These are phyloP conservation scores for Wickerhamiella bombiphila DNA, from an alignment of 805 yeast species.

Conservation along the genomic window DNA sequence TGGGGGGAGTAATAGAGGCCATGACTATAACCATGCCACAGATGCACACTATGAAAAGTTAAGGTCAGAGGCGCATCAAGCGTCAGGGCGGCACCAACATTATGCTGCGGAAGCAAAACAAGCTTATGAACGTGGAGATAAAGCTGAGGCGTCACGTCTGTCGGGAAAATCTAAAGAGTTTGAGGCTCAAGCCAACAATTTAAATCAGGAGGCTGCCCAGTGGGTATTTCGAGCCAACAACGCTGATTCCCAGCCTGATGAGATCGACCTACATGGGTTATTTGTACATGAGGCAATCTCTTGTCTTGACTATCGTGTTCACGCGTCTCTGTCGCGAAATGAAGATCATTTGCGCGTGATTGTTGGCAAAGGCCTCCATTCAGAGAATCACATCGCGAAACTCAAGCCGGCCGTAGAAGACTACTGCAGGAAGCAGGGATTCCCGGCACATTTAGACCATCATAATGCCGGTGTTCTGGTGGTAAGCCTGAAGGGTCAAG, in stretches of 20 bases:
- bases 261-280: constrained; percentile 86
- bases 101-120: constrained; percentile 54
- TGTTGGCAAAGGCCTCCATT: constrained; percentile 88
- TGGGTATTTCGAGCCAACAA: constrained; percentile 61
- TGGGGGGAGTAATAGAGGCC: constrained; percentile 1
- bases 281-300: constrained; percentile 78
- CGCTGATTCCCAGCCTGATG: constrained; percentile 69
- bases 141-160: constrained; percentile 52
- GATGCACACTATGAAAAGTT: constrained; percentile 39
- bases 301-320: constrained; percentile 58
- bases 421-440: constrained; percentile 50
- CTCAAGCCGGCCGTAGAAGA: constrained; percentile 79
- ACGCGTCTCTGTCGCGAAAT: constrained; percentile 35
- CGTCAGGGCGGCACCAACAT: constrained; percentile 40
- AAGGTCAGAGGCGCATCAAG: constrained; percentile 54
- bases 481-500: constrained; percentile 36
- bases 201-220: constrained; percentile 64
- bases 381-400: constrained; percentile 68
- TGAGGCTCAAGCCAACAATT: constrained; percentile 45
- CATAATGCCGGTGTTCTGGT: constrained; percentile 71
- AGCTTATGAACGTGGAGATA: constrained; percentile 66
- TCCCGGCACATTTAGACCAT: constrained; percentile 47
- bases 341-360: constrained; percentile 62
- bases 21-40: constrained; percentile 27
- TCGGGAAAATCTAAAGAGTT: constrained; percentile 55